Base-by-base conservation (phyloP, 1,139 yeast species). In the Candida sojae region DNA sequence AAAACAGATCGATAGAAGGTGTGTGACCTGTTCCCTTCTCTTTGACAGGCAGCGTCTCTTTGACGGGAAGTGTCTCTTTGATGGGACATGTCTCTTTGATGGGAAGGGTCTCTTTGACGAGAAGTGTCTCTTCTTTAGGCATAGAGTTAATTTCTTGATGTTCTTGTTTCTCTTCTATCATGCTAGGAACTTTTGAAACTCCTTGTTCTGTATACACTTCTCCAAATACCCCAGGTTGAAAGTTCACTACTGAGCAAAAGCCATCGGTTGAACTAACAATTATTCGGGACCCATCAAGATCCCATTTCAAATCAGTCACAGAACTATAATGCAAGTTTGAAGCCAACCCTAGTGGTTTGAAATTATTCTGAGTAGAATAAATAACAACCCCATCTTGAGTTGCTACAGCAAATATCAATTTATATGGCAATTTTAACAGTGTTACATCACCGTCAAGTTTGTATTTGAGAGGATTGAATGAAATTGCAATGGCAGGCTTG, bases 181-280 rank as follows among this genome's bases (percentile, higher is more conserved):
- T 40, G 34, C 51, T 51, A 34, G 46, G 51, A 36, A 47, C 49
- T 3, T 39, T n/a, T 9, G 36, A 29, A 7, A 34, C 39, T 13
- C 30, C 10, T 26, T 42, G 38, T 25, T 48, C 52, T 5, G 26
- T 40, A 41, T 53, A 54, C 23, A 30, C 32, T 35, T 66, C 71
- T 1, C 96, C 96, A 45, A 88, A 75, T 21, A 77, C 74, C 1
- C 68, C 77, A 1, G 65, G 62, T 3, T 76, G 78, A 49, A 88
- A 82, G 5, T 70, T 66, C 2, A 90, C 66, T 37, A 78, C 77
- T 0, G 97, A 87, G 58, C 97, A 88, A 60, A 90, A 92, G 23
- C 99, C 99, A 65, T 95, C 99, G 0, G 96, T 87, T 0, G 97
- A 88, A n/a, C 96, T 83, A 31, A 87, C 77, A 54, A 92, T 71